Evolutionary conservation across 257 asterid genomes (phyloP).

Genomic region (Penstemon davidsonii): DNA sequence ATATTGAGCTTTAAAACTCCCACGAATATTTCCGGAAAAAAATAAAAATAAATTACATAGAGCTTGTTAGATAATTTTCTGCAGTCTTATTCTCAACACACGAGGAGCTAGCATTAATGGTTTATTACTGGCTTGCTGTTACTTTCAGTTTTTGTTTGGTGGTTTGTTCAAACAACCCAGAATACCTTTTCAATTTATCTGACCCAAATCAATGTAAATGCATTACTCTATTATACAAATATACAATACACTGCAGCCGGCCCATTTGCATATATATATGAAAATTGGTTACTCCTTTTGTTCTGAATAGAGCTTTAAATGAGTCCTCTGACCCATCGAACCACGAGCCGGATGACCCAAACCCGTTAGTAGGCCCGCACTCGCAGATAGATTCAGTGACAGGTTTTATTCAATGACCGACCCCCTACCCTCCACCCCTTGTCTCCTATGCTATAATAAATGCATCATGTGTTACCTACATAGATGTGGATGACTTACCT

Average conservation of each 20-base stretch:
- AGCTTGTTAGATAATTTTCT: no score
- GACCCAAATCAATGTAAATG: constrained; percentile 19
- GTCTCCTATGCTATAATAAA: neutral
- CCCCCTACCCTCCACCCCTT: neutral
- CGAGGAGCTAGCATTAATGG: no score
- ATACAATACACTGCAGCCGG: neutral
- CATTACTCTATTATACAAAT: no score
- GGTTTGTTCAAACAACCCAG: neutral
- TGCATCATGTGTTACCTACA: neutral
- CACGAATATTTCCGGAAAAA: no score
- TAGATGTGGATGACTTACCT: no score
- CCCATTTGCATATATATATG: constrained; percentile 24
- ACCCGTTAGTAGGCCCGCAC: constrained; percentile 28
- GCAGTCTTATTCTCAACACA: no score
- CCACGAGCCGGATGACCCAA: constrained; percentile 19
- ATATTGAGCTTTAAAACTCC: no score
- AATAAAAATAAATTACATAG: no score
- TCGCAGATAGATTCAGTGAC: neutral
- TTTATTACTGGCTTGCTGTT: neutral
- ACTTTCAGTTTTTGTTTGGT: neutral
- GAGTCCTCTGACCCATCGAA: constrained; percentile 17
- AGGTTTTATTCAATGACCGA: constrained; percentile 5
- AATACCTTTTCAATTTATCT: constrained; percentile 4
- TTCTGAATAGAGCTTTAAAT: constrained; percentile 12
- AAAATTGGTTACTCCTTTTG: neutral